Evolutionary conservation across 1,284 basidiomycete species (phyloP), one percentile per base, ranked within the genome.

Genomic region (Takashimella tepidaria): DNA sequence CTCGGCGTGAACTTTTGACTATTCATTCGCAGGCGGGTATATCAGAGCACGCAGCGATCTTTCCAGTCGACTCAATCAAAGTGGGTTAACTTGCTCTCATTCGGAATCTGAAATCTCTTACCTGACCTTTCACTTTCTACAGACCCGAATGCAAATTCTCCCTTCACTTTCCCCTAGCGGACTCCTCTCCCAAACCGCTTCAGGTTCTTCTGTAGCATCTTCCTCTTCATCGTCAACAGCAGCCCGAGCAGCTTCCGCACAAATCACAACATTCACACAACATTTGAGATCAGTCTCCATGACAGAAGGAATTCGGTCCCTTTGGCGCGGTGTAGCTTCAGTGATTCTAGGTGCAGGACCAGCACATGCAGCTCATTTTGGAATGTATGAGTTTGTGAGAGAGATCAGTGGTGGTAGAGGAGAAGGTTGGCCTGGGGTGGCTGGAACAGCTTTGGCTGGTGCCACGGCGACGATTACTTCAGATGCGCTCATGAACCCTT

Each of bases 101-200:
- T 43, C 27, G 41, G 19, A 21, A 47, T 25, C 26, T 41, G 24
- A 25, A 40, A 10, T 40, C 43, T 23, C 24, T 16, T 19, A n/a
- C 27, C 49, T 24, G 8, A 43, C 46, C 40, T 45, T 25, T 43
- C 21, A 40, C 22, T 25, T 13, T 40, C 48, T 16, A 27, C 67
- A 97, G 93, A 98, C 96, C 41, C 90, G 96, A 67, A 99, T 99
- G 95, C 95, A 99, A 79, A 90, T 99, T 43, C 87, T 98, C 37
- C 69, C 70, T 8, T 61, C 69, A n/a, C 53, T 64, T 42, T 51
- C 60, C 43, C 57, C 59, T 37, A 37, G 10, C 47, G 49, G 46
- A 37, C 45, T 54, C 22, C 48, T 52, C 26, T 54, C 53, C 20
- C 51, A 54, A 44, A 19, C 58, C 24, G 50, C 55, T 3, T 27